phyloP scores from a whole-genome alignment of 1,284 basidiomycete species.

The Apiotrichum sp. region DNA sequence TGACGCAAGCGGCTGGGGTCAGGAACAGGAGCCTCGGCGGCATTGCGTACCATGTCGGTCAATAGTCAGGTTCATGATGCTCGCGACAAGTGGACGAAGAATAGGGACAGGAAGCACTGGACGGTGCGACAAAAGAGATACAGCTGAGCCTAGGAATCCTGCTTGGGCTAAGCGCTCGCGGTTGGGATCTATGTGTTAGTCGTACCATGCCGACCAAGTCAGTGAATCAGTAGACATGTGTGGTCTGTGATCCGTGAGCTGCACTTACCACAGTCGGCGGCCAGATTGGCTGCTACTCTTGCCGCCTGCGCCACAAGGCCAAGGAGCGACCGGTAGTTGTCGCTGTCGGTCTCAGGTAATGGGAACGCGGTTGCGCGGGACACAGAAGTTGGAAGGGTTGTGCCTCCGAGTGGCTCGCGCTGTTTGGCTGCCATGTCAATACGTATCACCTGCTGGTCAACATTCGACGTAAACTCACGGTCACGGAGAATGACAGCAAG shows the following conservation, averaged over 20 bases:
- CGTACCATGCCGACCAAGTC: no score
- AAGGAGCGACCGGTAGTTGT: background rate
- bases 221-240: background rate
- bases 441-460: no score
- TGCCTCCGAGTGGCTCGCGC: slow-evolving; percentile 5
- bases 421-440: slow-evolving; percentile 1
- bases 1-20: background rate
- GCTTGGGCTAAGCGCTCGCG: slow-evolving; percentile 16
- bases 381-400: slow-evolving; percentile 4
- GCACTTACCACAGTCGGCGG: slow-evolving; percentile 29
- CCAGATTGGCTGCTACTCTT: slow-evolving; percentile 37
- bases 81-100: slow-evolving; percentile 22
- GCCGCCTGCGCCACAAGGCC: slow-evolving; percentile 23
- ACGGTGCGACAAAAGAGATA: background rate
- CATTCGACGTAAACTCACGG: slow-evolving; percentile 10
- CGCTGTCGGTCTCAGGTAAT: background rate
- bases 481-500: slow-evolving; percentile 20
- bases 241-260: background rate
- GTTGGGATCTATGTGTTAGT: slow-evolving; percentile 21
- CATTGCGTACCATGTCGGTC: slow-evolving; percentile 28
- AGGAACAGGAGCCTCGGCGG: background rate
- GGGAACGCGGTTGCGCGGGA: background rate
- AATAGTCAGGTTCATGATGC: slow-evolving; percentile 32
- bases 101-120: background rate
- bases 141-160: slow-evolving; percentile 12